Evolutionary conservation across 1,139 yeast genomes (phyloP), one percentile per base, ranked within the genome.

Genomic region (Ogataea hybrid): DNA sequence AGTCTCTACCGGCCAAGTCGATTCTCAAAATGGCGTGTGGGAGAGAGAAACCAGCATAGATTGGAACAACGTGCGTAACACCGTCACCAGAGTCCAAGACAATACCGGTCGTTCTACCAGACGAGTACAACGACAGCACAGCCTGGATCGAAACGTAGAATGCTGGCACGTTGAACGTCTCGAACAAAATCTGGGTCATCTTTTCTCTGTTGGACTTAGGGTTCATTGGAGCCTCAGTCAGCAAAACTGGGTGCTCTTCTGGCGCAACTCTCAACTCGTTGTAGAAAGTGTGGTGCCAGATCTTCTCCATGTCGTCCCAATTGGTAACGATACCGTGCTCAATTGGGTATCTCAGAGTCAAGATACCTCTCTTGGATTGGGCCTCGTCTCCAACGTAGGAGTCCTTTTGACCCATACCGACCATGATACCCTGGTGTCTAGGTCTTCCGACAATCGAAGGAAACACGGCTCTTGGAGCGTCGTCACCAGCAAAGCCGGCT

Each of bases 401-500:
- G 78, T 92, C 98, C 79, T 92, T 92, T 79, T 92, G 97, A 70
- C 97, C 97, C 97, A 92, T 90, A 73, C 98, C 98, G 61, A 90
- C 97, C 92, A 84, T 84, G 74, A 89, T 90, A 83, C 97, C 98
- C 76, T 92, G 97, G 73, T 92, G 98, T 84, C 97, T 92, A 78
- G 98, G 97, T 79, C 98, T 94, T 77, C 98, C 98, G 59, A 92
- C 98, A 68, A 92, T 92, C 54, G 98, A 92, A 67, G 98, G 98
- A 90, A 92, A 92, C 63, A 92, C 98, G 64, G 98, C 98, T 75
- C 97, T 87, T 70, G 98, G 98, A 57, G 98, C 97, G 77, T 92
- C 98, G 70, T 92, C 98, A 78, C 98, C 98, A 81, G 98, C 98
- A 72, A 90, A 92, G 77, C 98, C 98, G 94, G 97, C 97, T 73